Evolutionary conservation across 176 grass and related monocot genomes (phyloP), one percentile per base, ranked within the genome.

Genomic region (Bromus sterilis): DNA sequence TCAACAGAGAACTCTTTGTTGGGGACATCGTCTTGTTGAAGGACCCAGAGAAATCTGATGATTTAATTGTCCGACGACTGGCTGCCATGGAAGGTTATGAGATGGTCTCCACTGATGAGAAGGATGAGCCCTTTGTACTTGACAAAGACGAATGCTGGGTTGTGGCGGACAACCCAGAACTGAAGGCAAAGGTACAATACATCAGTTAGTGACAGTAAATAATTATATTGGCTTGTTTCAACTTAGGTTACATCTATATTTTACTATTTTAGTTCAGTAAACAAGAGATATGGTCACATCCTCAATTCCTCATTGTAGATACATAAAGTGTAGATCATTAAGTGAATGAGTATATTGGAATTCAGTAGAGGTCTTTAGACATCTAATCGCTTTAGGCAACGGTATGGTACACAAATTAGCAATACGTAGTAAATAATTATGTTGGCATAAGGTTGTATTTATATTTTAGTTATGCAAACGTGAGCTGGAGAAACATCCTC

Each of bases 71-170:
- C 78, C 78, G 93, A 53, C 90, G 90, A 78, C 76, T 95, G 74
- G 90, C 93, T 79, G 96, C 93, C 21, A 25, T 87, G n/a, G 89
- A 93, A 90, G 93, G 93, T 15, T 91, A 93, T 89, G 96, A 93
- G 55, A 93, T 99, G 87, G 86, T 88, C 29, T 99, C 92, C 41
- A 86, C 30, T 66, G 60, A 95, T 32, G 96, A 95, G 66, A 95
- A 98, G 82, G 96, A 98, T 12, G 87, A 93, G 23, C 91, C 90
- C 28, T 98, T 98, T 89, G 80, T 91, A 75, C 84, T 98, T 32
- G 88, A 91, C 11, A 91, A 93, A 75, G 91, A 95, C 70, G 82
- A 98, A 48, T 98, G 96, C 86, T 98, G 93, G 93, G 89, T 91
- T 32, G 13, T 90, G 53, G 83, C 93, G 76, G 93, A 98, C 29